Base-by-base conservation (phyloP, 1,284 basidiomycete species). In the Tilletiopsis washingtonensis region DNA sequence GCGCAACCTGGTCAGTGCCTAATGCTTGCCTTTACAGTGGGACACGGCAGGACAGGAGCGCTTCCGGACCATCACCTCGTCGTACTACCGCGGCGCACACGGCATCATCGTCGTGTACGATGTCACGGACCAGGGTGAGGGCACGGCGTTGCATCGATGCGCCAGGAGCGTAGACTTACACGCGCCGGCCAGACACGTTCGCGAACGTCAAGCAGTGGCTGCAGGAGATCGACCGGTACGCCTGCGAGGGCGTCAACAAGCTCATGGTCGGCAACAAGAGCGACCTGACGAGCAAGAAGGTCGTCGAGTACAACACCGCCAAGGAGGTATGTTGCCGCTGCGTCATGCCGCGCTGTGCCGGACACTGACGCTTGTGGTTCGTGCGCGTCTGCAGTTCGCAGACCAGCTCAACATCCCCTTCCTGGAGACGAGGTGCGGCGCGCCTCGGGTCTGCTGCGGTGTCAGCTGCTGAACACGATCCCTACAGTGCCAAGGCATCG, bases 161-260 rank as follows among this genome's bases (percentile, higher is more conserved):
- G 7, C 40, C 9, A 19, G n/a, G 25, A 41, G 17, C 5, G 9
- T 24, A 5, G 14, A 20, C 14, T 12, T 25, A 9, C 11, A 23
- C 14, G 4, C 19, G 21, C 14, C 29, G 17, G 15, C 12, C 55
- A 91, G 91, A 97, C 71, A 91, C 91, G 15, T 97, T 94, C 79
- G 84, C 86, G 69, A 96, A 98, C 71, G 94, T 98, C 75, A 99
- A 98, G 81, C 91, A 96, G 75, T 98, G 94, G 94, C 82, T 98
- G 53, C 91, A 94, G 74, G 93, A 99, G 77, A 98, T 98, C 70
- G 94, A 98, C 78, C 84, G 93, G 70, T 97, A 98, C 76, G 94
- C 94, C 54, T 91, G 90, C 45, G 94, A 98, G 76, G 94, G 93
- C 49, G 93, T 98, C 56, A 96, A 96, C 82, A 96, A 96, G 37